phyloP scores from a whole-genome alignment of 2,329 filamentous ascomycete species.

The Hypoxylon rubiginosum region DNA sequence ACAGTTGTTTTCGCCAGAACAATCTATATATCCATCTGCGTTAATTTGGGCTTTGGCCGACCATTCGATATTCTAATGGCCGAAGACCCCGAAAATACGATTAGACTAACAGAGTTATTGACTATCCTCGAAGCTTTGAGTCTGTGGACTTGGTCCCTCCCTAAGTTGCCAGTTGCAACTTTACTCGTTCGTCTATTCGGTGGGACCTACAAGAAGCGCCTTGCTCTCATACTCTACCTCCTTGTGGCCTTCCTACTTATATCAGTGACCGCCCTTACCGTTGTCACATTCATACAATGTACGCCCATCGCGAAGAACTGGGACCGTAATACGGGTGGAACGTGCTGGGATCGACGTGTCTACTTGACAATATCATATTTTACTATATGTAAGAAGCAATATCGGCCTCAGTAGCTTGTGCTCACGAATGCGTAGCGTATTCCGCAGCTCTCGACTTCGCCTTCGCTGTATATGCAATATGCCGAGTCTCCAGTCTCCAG shows the following conservation, averaged over 20 bases:
- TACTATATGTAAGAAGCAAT: neutral
- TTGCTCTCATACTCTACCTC: neutral
- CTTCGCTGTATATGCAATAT: neutral
- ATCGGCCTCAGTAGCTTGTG: neutral
- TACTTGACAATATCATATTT: neutral
- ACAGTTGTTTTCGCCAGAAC: neutral
- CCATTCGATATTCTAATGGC: neutral
- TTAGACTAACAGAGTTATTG: neutral
- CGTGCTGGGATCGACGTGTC: neutral
- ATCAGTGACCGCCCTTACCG: neutral
- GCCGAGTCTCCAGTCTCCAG: neutral
- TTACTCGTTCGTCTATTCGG: neutral
- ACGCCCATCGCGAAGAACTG: neutral
- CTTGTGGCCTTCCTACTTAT: neutral
- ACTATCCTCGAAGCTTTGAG: neutral
- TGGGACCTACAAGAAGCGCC: neutral
- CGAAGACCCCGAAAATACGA: neutral
- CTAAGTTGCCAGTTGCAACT: neutral
- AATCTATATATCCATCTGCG: neutral
- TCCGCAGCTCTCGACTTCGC: neutral
- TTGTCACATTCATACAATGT: conserved; percentile 1
- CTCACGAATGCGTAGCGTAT: neutral
- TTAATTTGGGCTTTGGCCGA: neutral
- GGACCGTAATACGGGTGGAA: neutral
- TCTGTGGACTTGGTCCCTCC: neutral